Evolutionary conservation across 768 basidiomycete species (phyloP).

Genomic region (Cystofilobasidium macerans): DNA sequence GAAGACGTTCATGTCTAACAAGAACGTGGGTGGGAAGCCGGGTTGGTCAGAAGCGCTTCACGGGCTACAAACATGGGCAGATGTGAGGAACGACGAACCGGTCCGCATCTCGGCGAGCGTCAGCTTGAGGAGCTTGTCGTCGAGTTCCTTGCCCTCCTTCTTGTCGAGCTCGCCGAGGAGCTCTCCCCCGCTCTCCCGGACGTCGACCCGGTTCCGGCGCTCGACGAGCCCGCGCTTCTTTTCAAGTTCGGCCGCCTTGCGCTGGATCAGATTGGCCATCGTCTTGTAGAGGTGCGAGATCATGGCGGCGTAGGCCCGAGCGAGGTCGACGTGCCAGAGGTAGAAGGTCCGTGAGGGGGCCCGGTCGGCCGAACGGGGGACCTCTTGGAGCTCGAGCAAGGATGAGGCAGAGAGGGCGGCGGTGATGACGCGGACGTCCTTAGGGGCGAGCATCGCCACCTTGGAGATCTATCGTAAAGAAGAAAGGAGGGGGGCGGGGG

Average conservation of each 20-base stretch:
- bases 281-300: slow-evolving; percentile 77
- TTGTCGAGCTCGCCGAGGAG: slow-evolving; percentile 64
- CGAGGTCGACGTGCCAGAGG: slow-evolving; percentile 85
- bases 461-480: slow-evolving; percentile 61
- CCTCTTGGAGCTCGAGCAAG: slow-evolving; percentile 81
- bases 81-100: slow-evolving; percentile 2
- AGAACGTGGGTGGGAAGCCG: neutral
- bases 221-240: slow-evolving; percentile 63
- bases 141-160: slow-evolving; percentile 61
- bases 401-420: slow-evolving; percentile 67
- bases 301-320: slow-evolving; percentile 67
- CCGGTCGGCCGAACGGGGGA: slow-evolving; percentile 79
- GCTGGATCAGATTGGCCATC: slow-evolving; percentile 67
- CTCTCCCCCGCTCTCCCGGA: slow-evolving; percentile 56
- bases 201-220: slow-evolving; percentile 71
- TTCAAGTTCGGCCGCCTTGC: slow-evolving; percentile 63
- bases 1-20: slow-evolving; percentile 67
- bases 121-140: slow-evolving; percentile 60
- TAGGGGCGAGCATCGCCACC: slow-evolving; percentile 79
- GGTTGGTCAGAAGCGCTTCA: neutral
- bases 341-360: slow-evolving; percentile 81
- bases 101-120: slow-evolving; percentile 70
- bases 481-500: neutral
- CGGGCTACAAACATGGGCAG: neutral
- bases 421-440: slow-evolving; percentile 70